Evolutionary conservation across 305 asterid species (phyloP).

Genomic region (Plantago coronopus): DNA sequence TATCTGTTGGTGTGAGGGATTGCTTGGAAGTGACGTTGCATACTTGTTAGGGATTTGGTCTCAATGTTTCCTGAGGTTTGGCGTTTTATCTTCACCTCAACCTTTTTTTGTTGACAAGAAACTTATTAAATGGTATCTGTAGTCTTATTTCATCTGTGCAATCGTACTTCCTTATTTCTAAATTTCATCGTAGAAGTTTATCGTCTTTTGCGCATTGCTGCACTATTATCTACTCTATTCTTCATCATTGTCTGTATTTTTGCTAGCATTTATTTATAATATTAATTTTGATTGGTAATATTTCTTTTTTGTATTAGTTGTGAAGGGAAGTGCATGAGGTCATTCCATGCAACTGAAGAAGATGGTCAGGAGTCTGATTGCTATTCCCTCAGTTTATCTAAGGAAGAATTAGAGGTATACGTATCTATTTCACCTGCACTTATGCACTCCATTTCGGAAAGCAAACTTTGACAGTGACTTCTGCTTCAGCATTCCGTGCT

Average conservation of each 20-base stretch:
- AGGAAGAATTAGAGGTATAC: slow-evolving; percentile 50
- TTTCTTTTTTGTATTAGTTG: slow-evolving; percentile 44
- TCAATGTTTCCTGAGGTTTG: no score
- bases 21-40: no score
- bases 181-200: no score
- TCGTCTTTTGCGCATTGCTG: not conserved
- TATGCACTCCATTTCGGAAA: not conserved
- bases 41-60: no score
- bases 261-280: slow-evolving; percentile 10
- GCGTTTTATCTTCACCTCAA: no score
- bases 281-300: slow-evolving; percentile 8
- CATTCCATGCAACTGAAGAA: slow-evolving; percentile 66
- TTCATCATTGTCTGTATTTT: not conserved
- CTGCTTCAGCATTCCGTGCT: slow-evolving; percentile 14
- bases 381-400: slow-evolving; percentile 53
- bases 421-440: slow-evolving; percentile 2
- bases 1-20: no score
- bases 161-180: no score
- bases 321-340: slow-evolving; percentile 87
- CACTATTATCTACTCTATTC: not conserved
- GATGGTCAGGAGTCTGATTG: slow-evolving; percentile 61
- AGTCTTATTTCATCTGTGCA: no score
- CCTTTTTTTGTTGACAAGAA: no score
- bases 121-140: no score
- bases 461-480: slow-evolving; percentile 7